Evolutionary conservation across 768 basidiomycete species (phyloP), one percentile per base, ranked within the genome.

Genomic region (Russula brevipes): DNA sequence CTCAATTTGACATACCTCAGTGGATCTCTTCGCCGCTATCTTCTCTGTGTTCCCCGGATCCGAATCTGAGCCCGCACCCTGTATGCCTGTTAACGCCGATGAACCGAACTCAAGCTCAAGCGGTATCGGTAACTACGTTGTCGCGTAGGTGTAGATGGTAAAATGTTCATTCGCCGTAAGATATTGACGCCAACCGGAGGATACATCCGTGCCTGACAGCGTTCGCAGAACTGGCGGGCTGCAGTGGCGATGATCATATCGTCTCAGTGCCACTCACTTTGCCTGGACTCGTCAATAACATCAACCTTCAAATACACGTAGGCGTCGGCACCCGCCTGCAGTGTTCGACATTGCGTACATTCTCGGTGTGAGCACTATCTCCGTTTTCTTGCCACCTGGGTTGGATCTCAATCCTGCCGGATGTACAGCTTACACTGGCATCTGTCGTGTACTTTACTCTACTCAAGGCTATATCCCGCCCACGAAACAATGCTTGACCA

Each of bases 151-250:
- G 19, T 46, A n/a, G n/a, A n/a, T n/a, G n/a, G n/a, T n/a, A n/a
- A n/a, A n/a, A n/a, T n/a, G n/a, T n/a, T n/a, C n/a, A n/a, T n/a
- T n/a, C n/a, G n/a, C n/a, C n/a, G n/a, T n/a, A n/a, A n/a, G n/a
- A n/a, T n/a, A n/a, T n/a, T n/a, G n/a, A n/a, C n/a, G n/a, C n/a
- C n/a, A n/a, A n/a, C n/a, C n/a, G n/a, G n/a, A n/a, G n/a, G n/a
- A n/a, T n/a, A 24, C 45, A 44, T 47, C 39, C 35, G 36, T 30
- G 54, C 30, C 19, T 33, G 14, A 41, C 12, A 4, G 17, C 10
- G 39, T 45, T 52, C n/a, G n/a, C 55, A 91, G 88, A 94, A 95
- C 73, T 92, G 91, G 88, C 80, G 91, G 31, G 91, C 91, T 1
- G 79, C 82, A 3, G 79, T 82, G 2, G 84, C 91, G 0, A 74